phyloP scores from a whole-genome alignment of 2,329 filamentous ascomycete genomes.

The Aspergillus fumigatus region DNA sequence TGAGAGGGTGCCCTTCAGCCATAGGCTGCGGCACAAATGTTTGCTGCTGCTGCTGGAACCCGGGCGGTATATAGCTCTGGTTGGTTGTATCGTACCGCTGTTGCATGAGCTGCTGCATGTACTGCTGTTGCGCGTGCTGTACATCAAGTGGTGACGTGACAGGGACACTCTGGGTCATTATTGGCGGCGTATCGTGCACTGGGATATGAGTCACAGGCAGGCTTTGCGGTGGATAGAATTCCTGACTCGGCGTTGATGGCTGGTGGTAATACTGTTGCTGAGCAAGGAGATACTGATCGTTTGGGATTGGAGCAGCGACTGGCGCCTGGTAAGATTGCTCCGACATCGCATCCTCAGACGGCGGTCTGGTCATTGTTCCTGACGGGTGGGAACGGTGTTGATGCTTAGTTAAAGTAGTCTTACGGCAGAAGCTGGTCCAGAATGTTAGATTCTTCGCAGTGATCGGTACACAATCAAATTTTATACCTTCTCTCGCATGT shows the following conservation, averaged over 20 bases:
- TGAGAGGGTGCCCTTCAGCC: constrained; percentile 26
- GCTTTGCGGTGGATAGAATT: constrained; percentile 33
- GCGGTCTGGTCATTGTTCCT: constrained; percentile 28
- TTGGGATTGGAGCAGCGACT: constrained; percentile 26
- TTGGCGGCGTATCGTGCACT: constrained; percentile 25
- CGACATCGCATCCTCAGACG: constrained; percentile 34
- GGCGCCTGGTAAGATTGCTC: constrained; percentile 34
- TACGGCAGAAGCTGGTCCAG: constrained; percentile 35
- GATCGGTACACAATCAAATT: not conserved
- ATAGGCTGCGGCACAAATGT: constrained; percentile 26
- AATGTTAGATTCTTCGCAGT: constrained; percentile 1
- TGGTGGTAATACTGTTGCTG: constrained; percentile 35
- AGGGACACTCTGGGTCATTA: constrained; percentile 28
- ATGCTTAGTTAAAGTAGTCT: constrained; percentile 39
- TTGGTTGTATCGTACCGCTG: constrained; percentile 18
- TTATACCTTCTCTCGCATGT: constrained; percentile 36
- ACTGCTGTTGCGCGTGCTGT: constrained; percentile 27
- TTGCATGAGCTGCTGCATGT: constrained; percentile 31
- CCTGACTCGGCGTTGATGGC: constrained; percentile 29
- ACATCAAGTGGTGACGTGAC: constrained; percentile 27
- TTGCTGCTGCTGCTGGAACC: constrained; percentile 26
- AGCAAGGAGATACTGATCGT: constrained; percentile 32
- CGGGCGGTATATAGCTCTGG: not conserved
- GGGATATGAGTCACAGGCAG: constrained; percentile 29
- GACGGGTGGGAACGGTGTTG: constrained; percentile 37